phyloP scores from a whole-genome alignment of 768 basidiomycete species.

The Leccinum barrowsii region DNA sequence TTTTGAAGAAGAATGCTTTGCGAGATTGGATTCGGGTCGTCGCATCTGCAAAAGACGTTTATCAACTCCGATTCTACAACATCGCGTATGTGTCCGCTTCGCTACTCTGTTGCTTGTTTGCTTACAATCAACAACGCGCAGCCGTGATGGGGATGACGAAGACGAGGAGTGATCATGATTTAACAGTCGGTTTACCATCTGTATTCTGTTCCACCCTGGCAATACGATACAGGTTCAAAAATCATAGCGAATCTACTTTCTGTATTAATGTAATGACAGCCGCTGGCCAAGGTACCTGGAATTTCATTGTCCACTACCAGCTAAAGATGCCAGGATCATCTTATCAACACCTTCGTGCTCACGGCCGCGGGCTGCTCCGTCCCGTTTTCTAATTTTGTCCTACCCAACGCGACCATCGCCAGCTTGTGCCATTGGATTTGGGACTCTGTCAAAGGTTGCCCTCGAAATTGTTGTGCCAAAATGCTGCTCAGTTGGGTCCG shows the following conservation, averaged over 20 bases:
- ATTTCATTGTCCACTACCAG: background rate
- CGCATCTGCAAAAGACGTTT: constrained; percentile 88
- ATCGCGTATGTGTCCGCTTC: constrained; percentile 58
- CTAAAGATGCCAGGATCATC: constrained; percentile 6
- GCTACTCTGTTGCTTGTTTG: background rate
- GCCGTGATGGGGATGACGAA: constrained; percentile 52
- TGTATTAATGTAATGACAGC: background rate
- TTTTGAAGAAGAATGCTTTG: constrained; percentile 95
- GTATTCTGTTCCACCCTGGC: constrained; percentile 1
- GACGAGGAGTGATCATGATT: constrained; percentile 43
- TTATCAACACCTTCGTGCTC: constrained; percentile 18
- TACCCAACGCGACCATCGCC: constrained; percentile 59
- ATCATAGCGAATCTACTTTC: background rate
- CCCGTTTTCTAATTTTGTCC: constrained; percentile 38
- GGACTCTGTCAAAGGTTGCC: constrained; percentile 51
- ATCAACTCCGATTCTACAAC: constrained; percentile 94
- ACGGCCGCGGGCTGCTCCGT: constrained; percentile 8
- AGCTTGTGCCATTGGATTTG: constrained; percentile 74
- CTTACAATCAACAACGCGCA: constrained; percentile 14
- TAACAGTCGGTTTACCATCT: background rate
- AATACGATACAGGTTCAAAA: constrained; percentile 9
- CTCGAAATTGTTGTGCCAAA: constrained; percentile 65
- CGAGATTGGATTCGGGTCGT: constrained; percentile 99
- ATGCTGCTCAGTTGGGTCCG: constrained; percentile 58
- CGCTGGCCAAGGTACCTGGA: background rate